These are phyloP conservation scores for Emmonsiellopsis sp. DNA, from an alignment of 2,329 filamentous ascomycete species.

Conservation along the genomic window DNA sequence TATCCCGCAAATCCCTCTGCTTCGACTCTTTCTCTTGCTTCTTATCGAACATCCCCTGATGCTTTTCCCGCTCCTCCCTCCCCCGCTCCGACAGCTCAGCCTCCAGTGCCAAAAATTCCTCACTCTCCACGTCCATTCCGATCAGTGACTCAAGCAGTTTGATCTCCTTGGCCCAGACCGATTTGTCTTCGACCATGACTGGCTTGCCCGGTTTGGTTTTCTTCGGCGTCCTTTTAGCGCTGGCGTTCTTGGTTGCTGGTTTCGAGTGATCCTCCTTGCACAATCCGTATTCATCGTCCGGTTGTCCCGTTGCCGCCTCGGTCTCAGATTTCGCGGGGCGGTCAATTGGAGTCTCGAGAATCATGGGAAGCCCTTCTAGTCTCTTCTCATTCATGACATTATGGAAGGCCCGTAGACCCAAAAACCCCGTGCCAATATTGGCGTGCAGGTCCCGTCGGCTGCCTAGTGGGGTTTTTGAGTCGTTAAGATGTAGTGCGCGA, in stretches of 20 bases:
- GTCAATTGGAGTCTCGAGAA: slow-evolving; percentile 93
- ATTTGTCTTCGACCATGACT: slow-evolving; percentile 59
- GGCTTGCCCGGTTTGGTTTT: slow-evolving; percentile 15
- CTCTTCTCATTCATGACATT: slow-evolving; percentile 73
- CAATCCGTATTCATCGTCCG: slow-evolving; percentile 6
- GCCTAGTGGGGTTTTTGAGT: slow-evolving; percentile 79
- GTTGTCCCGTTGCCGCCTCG: slow-evolving; percentile 5
- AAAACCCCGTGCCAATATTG: slow-evolving; percentile 91
- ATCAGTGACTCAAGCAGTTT: slow-evolving; percentile 85
- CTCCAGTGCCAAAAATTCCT: slow-evolving; percentile 61
- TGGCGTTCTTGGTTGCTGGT: slow-evolving; percentile 14
- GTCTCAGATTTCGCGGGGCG: slow-evolving; percentile 39
- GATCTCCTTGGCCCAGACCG: slow-evolving; percentile 87
- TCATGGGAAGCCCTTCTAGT: slow-evolving; percentile 74
- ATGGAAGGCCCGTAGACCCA: slow-evolving; percentile 84
- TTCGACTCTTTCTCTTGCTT: slow-evolving; percentile 51
- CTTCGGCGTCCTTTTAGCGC: slow-evolving; percentile 14
- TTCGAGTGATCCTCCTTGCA: slow-evolving; percentile 13
- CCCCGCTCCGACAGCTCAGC: slow-evolving; percentile 58
- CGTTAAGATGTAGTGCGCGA: slow-evolving; percentile 82
- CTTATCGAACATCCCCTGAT: slow-evolving; percentile 69
- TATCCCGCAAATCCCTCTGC: slow-evolving; percentile 31
- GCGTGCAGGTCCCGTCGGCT: slow-evolving; percentile 85
- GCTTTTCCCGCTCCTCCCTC: slow-evolving; percentile 58
- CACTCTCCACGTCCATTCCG: slow-evolving; percentile 67